Evolutionary conservation across 805 yeast genomes (phyloP), one percentile per base, ranked within the genome.

Genomic region (Phaffomyces thermotolerans): DNA sequence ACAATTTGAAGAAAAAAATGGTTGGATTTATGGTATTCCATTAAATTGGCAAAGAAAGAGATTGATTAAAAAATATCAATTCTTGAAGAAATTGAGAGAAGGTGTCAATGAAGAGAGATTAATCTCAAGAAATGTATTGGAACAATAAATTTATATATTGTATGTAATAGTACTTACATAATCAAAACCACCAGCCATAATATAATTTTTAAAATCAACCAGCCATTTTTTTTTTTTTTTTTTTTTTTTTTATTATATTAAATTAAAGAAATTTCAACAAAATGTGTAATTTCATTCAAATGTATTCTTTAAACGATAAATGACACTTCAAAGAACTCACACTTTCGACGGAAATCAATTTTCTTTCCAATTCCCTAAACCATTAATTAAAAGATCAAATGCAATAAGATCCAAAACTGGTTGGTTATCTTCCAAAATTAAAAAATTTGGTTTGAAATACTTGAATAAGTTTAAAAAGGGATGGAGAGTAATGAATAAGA

Each of bases 11-110:
- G 86, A 79, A 51, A 67, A 64, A 23, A 57, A 71, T 39, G 90
- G 90, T 0, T 69, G 69, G 35, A 62, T 81, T 41, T 87, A 88
- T 4, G 57, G 68, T 9, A 41, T 85, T 8, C 95, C 95, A 6
- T 51, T 80, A 13, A 59, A 56, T 40, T 75, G 76, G 72, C 95
- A 85, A 59, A 62, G 67, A 49, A 75, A 71, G 49, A 65, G 77
- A 40, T 72, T 84, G 23, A 34, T 58, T 32, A 71, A 69, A 46
- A 66, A 69, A 47, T 52, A 53, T 31, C 38, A 36, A 1, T 41
- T 58, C 17, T 45, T 55, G 39, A 37, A 46, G 36, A 39, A 23
- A 4, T 36, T 39, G 4, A 7, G 14, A 18, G 40, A 29, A 3
- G 35, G 37, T n/a, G 23, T 33, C 31, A 33, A 24, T 10, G 42